phyloP scores from a whole-genome alignment of 2,329 filamentous ascomycete genomes.

The Thielaviopsis musarum region DNA sequence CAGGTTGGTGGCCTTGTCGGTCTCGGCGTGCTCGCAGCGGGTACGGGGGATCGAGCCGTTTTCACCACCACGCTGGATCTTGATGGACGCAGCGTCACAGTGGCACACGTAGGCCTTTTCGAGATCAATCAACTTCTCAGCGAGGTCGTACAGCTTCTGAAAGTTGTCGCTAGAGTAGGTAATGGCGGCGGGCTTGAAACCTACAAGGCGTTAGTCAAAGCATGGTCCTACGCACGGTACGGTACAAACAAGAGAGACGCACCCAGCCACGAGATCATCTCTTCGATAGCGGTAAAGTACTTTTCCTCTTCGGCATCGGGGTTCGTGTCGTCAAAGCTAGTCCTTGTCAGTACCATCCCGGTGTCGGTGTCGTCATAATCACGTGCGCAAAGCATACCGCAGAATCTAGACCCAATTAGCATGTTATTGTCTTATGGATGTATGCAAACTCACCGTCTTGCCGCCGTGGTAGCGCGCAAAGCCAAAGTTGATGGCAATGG shows the following conservation, averaged over 20 bases:
- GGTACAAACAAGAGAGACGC: background rate
- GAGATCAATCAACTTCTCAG: constrained; percentile 62
- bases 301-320: constrained; percentile 82
- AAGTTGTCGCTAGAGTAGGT: constrained; percentile 90
- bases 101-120: constrained; percentile 73
- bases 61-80: constrained; percentile 69
- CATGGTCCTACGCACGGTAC: background rate
- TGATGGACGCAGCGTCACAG: constrained; percentile 68
- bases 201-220: constrained; percentile 11
- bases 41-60: constrained; percentile 52
- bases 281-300: constrained; percentile 77
- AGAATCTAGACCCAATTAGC: constrained; percentile 3
- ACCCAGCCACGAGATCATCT: constrained; percentile 74
- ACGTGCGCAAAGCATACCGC: constrained; percentile 13
- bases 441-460: constrained; percentile 22
- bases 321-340: constrained; percentile 84
- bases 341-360: background rate
- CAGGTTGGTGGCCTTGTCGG: constrained; percentile 59
- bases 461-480: constrained; percentile 77
- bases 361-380: constrained; percentile 14
- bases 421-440: background rate
- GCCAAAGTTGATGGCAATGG: constrained; percentile 91
- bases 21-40: constrained; percentile 64
- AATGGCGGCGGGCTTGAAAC: constrained; percentile 59
- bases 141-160: constrained; percentile 69